These are phyloP conservation scores for Tilletia caries DNA, from an alignment of 1,284 basidiomycete genomes.

Conservation along the genomic window DNA sequence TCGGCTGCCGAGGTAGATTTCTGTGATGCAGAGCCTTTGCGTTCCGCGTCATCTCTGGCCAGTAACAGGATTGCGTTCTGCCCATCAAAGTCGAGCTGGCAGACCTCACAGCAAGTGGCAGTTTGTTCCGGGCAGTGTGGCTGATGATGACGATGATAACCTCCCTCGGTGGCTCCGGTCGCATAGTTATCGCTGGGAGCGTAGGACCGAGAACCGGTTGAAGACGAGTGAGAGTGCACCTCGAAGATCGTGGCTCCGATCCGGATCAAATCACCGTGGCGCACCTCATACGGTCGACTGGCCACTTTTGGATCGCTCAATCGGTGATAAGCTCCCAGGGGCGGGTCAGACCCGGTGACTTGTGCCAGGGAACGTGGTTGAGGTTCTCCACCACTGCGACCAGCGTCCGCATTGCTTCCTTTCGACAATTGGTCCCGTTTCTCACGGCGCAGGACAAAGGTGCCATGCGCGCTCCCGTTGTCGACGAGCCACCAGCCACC, in stretches of 20 bases:
- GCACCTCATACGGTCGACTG: background rate
- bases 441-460: background rate
- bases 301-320: slow-evolving; percentile 2
- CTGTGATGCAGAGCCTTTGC: too few relatives aligned
- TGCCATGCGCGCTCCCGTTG: background rate
- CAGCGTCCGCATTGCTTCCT: background rate
- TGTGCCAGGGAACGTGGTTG: background rate
- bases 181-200: background rate
- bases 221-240: background rate
- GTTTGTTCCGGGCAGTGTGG: background rate
- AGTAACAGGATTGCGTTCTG: background rate
- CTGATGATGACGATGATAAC: too few relatives aligned
- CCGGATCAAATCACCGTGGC: background rate
- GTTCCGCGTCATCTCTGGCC: background rate
- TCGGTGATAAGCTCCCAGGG: background rate
- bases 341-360: background rate
- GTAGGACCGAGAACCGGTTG: background rate
- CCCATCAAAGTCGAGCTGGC: slow-evolving; percentile 4
- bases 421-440: background rate
- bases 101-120: background rate
- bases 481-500: slow-evolving; percentile 12
- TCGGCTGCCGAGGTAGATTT: background rate
- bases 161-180: too few relatives aligned
- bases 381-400: background rate
- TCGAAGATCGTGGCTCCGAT: slow-evolving; percentile 3